Evolutionary conservation across 75 land plant species (phyloP).

Genomic region (Sequoiadendron giganteum): DNA sequence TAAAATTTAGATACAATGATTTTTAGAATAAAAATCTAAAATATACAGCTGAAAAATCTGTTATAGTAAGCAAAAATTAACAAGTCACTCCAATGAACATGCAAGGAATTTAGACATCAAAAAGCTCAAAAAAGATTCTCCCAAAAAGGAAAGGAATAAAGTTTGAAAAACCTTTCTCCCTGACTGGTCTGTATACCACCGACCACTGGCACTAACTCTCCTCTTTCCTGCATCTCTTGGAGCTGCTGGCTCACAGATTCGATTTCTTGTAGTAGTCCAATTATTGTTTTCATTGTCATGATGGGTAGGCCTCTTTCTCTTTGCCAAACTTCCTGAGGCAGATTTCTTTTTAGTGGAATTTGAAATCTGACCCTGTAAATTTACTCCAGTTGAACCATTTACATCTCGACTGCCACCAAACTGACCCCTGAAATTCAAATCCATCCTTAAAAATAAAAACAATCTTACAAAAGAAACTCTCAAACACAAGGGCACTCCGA

Average conservation of each 20-base stretch:
- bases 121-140: neutral
- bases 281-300: neutral
- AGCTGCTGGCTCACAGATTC: neutral
- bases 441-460: neutral
- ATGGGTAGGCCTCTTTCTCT: neutral
- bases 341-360: neutral
- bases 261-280: conserved; percentile 7
- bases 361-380: neutral
- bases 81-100: neutral
- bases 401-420: conserved; percentile 24
- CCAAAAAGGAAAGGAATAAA: neutral
- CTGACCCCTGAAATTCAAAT: conserved; percentile 35
- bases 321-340: conserved; percentile 10
- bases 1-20: neutral
- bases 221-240: conserved; percentile 57
- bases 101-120: neutral
- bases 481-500: neutral
- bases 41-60: neutral
- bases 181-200: conserved; percentile 43
- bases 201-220: conserved; percentile 30
- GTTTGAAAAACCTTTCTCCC: conserved; percentile 42
- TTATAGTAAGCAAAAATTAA: neutral
- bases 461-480: neutral
- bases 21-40: too few species aligned
- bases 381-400: conserved; percentile 1